phyloP scores from a whole-genome alignment of 2,329 filamentous ascomycete genomes.

The Fusarium concolor region DNA sequence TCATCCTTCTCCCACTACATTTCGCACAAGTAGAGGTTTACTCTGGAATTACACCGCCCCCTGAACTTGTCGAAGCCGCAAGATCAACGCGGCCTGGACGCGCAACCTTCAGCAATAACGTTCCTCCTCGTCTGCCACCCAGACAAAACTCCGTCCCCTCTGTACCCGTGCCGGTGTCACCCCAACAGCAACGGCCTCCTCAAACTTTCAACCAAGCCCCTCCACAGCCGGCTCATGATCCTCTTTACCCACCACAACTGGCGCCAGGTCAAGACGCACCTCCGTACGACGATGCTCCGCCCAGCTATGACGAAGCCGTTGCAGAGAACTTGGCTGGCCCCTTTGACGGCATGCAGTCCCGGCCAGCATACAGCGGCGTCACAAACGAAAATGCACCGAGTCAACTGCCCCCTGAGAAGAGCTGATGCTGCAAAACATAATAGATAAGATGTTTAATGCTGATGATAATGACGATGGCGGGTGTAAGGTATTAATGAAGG shows the following conservation, averaged over 20 bases:
- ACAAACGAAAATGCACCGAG: constrained; percentile 71
- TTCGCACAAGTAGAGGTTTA: constrained; percentile 81
- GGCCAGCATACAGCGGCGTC: constrained; percentile 75
- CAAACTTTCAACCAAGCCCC: constrained; percentile 42
- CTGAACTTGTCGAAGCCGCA: constrained; percentile 75
- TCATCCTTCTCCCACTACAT: constrained; percentile 80
- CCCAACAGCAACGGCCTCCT: constrained; percentile 39
- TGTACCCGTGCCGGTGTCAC: constrained; percentile 28
- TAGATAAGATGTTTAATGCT: constrained; percentile 8
- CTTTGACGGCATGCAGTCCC: constrained; percentile 68
- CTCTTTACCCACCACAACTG: constrained; percentile 70
- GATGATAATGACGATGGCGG: constrained; percentile 27
- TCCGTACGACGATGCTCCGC: constrained; percentile 80
- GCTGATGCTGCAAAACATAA: constrained; percentile 33
- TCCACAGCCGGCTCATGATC: constrained; percentile 56
- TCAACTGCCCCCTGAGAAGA: constrained; percentile 59
- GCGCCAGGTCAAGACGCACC: constrained; percentile 56
- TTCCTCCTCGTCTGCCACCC: constrained; percentile 53
- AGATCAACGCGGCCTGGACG: constrained; percentile 53
- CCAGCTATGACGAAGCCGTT: constrained; percentile 94
- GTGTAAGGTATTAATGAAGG: constrained; percentile 2
- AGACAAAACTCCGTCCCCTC: constrained; percentile 47
- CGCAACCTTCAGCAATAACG: constrained; percentile 48
- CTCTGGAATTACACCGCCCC: constrained; percentile 87
- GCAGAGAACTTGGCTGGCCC: constrained; percentile 78